Base-by-base conservation (phyloP, 495 filamentous ascomycete genomes). In the Thermothielavioides terrestris region DNA sequence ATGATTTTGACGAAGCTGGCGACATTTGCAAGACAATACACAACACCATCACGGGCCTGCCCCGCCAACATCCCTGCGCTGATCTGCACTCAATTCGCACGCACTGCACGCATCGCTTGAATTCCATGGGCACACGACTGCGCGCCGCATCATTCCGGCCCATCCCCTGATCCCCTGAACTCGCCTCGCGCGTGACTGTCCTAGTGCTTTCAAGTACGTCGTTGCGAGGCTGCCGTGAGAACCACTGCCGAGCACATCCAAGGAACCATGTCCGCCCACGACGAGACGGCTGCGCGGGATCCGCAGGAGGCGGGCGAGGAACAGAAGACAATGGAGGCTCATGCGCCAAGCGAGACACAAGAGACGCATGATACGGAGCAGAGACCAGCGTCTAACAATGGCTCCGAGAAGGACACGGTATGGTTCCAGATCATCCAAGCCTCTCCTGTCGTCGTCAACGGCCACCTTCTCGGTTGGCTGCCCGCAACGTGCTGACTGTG, bases 351-450 rank as follows among this genome's bases (percentile, higher is more conserved):
- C 17, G 46, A 34, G 26, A 49, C 46, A 41, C 36, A 22, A 5
- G 34, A 42, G 2, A 38, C 30, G 4, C 31, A 26, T 11, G 45
- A 28, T 17, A 31, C 38, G 20, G 32, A 49, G 35, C 30, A 51
- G 43, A 37, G 48, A 17, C 47, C 47, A 37, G 14, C 28, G 9
- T 55, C 53, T 3, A 48, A 38, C 2, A 34, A 54, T 34, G 53
- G 26, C 21, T 70, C 67, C 27, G 67, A 68, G 53, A 64, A 59
- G 59, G 67, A 68, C 55, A 65, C 65, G 53, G 67, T 70, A 68
- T 52, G 65, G 27, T 34, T 50, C 11, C 41, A 7, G 28, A 9
- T 30, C 8, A 23, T 6, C 2, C 25, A 42, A 6, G 23, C 26
- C 12, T 34, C 40, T 42, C 18, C 21, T 15, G 18, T 42, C 36